Evolutionary conservation across 305 asterid species (phyloP).

Genomic region (Galium porrigens): DNA sequence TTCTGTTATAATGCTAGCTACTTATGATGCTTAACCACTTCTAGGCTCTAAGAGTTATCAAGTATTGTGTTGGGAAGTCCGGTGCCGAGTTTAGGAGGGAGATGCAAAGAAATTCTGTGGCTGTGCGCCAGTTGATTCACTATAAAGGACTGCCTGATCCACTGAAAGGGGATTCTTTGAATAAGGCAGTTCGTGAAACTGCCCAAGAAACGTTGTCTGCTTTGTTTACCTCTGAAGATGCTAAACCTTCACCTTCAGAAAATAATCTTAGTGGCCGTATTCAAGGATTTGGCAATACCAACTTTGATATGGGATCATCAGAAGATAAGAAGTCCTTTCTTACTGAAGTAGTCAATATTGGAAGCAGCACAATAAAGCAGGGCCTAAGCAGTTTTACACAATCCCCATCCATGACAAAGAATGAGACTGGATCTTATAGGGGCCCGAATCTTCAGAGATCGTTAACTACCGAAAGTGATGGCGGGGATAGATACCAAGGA

Average conservation of each 20-base stretch:
- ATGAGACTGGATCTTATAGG: conserved; percentile 62
- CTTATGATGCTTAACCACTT: neutral
- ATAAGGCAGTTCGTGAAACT: conserved; percentile 90
- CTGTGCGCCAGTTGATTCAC: conserved; percentile 81
- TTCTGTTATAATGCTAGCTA: neutral
- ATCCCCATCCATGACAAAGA: conserved; percentile 54
- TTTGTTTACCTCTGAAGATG: conserved; percentile 66
- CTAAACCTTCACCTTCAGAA: conserved; percentile 49
- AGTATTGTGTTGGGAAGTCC: conserved; percentile 85
- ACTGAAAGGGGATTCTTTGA: conserved; percentile 79
- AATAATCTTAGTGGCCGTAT: conserved; percentile 70
- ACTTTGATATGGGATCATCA: conserved; percentile 45
- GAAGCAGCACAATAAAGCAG: conserved; percentile 81
- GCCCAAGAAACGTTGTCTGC: conserved; percentile 90
- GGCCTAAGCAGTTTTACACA: conserved; percentile 68
- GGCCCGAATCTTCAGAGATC: conserved; percentile 81
- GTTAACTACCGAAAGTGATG: conserved; percentile 52
- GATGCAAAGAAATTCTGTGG: conserved; percentile 89
- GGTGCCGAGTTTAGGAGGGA: conserved; percentile 90
- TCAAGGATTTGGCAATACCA: conserved; percentile 83
- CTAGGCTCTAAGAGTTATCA: conserved; percentile 82
- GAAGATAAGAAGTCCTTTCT: conserved; percentile 80
- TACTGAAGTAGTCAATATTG: conserved; percentile 82
- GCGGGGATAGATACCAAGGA: conserved; percentile 48
- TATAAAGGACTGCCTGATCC: conserved; percentile 89